Evolutionary conservation across 352 stramenopile species (phyloP).

Genomic region (Pelagophyceae sp.): DNA sequence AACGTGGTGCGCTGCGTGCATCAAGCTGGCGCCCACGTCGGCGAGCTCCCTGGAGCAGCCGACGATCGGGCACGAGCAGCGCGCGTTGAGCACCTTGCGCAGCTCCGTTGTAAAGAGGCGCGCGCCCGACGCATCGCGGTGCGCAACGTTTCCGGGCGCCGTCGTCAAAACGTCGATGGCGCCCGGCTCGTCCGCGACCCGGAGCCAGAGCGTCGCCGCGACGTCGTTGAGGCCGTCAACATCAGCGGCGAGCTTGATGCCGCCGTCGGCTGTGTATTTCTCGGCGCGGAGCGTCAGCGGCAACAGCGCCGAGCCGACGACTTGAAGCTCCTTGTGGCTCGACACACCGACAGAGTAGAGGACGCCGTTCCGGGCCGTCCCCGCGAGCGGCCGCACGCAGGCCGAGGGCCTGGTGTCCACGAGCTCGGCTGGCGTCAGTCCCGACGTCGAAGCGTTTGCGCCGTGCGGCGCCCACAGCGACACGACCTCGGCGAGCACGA

Average conservation of each 20-base stretch:
- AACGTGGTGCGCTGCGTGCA: neutral
- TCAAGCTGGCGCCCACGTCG: neutral
- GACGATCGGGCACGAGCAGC: neutral
- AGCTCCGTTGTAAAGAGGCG: neutral
- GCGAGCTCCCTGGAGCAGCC: neutral
- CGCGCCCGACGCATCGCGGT: neutral
- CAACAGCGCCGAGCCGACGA: neutral
- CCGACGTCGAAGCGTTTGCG: neutral
- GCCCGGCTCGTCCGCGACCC: neutral
- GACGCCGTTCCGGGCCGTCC: neutral
- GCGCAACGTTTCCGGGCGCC: neutral
- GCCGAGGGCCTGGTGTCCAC: neutral
- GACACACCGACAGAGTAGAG: neutral
- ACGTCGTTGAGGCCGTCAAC: neutral
- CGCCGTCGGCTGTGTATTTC: neutral
- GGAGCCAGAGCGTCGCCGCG: neutral
- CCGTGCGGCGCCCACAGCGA: neutral
- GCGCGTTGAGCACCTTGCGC: neutral
- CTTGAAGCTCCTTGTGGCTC: neutral
- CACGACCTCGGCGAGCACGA: neutral
- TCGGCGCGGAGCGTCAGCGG: neutral
- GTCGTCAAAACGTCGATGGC: neutral
- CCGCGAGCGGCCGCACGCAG: neutral
- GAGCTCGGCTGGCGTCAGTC: neutral
- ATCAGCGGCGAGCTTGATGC: neutral